A percentile compares a stretch with the other conserved stretches of the same genome.
Evolutionary conservation across 73 alveolate species (phyloP).

Genomic region (Urostyla sp.): DNA sequence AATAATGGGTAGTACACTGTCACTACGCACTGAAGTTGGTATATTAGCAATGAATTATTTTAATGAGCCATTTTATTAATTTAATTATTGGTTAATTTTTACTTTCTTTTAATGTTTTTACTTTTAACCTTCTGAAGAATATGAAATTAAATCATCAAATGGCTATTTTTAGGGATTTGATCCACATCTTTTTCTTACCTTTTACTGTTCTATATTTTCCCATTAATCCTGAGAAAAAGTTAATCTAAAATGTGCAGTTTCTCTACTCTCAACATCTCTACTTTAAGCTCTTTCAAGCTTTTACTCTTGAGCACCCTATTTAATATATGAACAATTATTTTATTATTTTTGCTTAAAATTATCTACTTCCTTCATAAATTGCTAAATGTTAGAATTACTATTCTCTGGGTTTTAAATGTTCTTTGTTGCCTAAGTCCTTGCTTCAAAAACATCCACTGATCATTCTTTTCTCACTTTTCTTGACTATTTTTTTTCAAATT

Average conservation of each 20-base stretch:
- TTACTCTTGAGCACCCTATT: too few relatives aligned
- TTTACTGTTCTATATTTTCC: neutral
- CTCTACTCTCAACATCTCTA: slow-evolving; percentile 4
- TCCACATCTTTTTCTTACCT: slow-evolving; percentile 18
- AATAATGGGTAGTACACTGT: slow-evolving; percentile 21
- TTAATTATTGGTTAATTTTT: neutral
- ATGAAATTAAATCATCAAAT: neutral
- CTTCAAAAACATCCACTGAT: too few relatives aligned
- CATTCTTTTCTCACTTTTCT: too few relatives aligned
- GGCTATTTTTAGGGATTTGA: slow-evolving; percentile 30
- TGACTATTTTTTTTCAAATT: too few relatives aligned
- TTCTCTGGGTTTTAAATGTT: too few relatives aligned
- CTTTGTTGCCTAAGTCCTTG: too few relatives aligned
- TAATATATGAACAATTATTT: too few relatives aligned
- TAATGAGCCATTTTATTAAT: neutral
- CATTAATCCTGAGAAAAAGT: slow-evolving; percentile 18
- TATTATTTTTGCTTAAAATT: too few relatives aligned
- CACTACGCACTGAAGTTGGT: slow-evolving; percentile 5
- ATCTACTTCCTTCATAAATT: too few relatives aligned
- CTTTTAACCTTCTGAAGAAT: neutral
- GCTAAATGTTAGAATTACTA: too few relatives aligned
- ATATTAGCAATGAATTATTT: neutral
- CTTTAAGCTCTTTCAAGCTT: slow-evolving; percentile 7
- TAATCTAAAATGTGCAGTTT: slow-evolving; percentile 36
- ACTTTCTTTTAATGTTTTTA: neutral